A percentile compares a stretch with the other conserved stretches of the same genome.
phyloP scores from a whole-genome alignment of 805 yeast genomes.

The Myxozyma nipponensis region DNA sequence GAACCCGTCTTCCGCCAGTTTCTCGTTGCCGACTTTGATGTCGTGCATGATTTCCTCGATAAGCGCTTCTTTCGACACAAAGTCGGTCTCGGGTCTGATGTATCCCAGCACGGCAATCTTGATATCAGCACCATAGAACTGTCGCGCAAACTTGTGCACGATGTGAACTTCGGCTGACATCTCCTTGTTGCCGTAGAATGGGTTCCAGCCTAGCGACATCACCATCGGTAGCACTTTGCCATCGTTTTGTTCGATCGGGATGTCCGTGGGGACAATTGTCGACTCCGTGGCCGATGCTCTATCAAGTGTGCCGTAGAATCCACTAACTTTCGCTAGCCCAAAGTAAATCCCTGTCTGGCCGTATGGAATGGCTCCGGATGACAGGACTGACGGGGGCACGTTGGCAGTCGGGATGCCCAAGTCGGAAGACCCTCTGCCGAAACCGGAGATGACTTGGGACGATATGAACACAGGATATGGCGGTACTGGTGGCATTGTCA shows the following conservation, averaged over 20 bases:
- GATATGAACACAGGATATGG: constrained; percentile 40
- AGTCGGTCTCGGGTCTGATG: constrained; percentile 84
- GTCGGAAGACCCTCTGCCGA: constrained; percentile 92
- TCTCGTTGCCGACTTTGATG: constrained; percentile 49
- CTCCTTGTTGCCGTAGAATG: constrained; percentile 73
- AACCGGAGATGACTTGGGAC: constrained; percentile 65
- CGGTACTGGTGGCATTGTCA: constrained; percentile 28
- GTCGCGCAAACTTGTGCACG: constrained; percentile 58
- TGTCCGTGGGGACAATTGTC: constrained; percentile 56
- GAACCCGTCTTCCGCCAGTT: constrained; percentile 9
- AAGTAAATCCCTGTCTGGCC: constrained; percentile 78
- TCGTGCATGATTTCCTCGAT: constrained; percentile 81
- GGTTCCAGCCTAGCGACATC: constrained; percentile 94
- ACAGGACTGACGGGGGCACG: constrained; percentile 41
- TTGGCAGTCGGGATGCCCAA: constrained; percentile 80
- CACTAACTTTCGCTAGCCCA: constrained; percentile 58
- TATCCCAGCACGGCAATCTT: constrained; percentile 75
- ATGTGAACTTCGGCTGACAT: constrained; percentile 85
- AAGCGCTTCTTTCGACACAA: constrained; percentile 74
- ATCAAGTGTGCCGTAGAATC: constrained; percentile 18
- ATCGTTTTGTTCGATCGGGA: constrained; percentile 40
- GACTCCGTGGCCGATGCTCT: not conserved
- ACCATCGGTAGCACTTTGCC: constrained; percentile 69
- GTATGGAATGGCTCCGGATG: constrained; percentile 46
- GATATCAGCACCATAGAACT: constrained; percentile 80